Conservation (phyloP, 495 filamentous ascomycete species). For the Penicillium paxilli region DNA sequence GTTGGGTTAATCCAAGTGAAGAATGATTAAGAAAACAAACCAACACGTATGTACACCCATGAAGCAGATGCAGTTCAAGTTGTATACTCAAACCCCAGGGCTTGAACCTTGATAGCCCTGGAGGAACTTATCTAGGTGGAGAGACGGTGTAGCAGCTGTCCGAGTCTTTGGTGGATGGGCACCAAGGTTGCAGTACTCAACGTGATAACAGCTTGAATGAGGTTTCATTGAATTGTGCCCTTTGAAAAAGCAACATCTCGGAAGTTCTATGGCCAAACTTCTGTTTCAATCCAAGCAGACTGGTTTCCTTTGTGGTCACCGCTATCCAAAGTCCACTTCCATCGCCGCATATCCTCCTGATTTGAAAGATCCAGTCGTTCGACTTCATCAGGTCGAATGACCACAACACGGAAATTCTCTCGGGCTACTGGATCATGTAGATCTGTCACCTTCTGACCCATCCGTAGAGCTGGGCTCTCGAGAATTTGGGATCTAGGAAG, state of each 20-base stretch:
- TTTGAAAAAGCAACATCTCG: background rate
- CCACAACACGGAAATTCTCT: constrained; percentile 79
- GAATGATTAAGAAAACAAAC: too few species aligned
- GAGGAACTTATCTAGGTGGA: too few species aligned
- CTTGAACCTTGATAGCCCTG: too few species aligned
- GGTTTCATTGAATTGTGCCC: too few species aligned
- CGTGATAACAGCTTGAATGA: too few species aligned
- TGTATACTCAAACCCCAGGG: too few species aligned
- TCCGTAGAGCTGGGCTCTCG: constrained; percentile 46
- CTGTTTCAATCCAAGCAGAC: constrained; percentile 67
- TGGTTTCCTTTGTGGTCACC: constrained; percentile 33
- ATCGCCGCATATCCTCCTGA: constrained; percentile 60
- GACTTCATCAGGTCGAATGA: constrained; percentile 77
- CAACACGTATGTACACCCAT: too few species aligned
- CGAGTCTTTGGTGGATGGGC: too few species aligned
- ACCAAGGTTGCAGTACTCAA: too few species aligned
- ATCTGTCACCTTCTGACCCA: constrained; percentile 70
- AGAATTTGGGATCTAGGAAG: constrained; percentile 48
- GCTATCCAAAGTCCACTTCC: constrained; percentile 58
- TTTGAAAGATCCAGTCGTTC: constrained; percentile 76
- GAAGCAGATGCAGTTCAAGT: too few species aligned
- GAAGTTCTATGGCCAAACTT: constrained; percentile 73
- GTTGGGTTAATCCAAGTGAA: too few species aligned
- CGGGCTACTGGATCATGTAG: constrained; percentile 68
- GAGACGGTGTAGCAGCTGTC: too few species aligned